Evolutionary conservation across 805 yeast species (phyloP).

Genomic region (Wickerhamia fluorescens): DNA sequence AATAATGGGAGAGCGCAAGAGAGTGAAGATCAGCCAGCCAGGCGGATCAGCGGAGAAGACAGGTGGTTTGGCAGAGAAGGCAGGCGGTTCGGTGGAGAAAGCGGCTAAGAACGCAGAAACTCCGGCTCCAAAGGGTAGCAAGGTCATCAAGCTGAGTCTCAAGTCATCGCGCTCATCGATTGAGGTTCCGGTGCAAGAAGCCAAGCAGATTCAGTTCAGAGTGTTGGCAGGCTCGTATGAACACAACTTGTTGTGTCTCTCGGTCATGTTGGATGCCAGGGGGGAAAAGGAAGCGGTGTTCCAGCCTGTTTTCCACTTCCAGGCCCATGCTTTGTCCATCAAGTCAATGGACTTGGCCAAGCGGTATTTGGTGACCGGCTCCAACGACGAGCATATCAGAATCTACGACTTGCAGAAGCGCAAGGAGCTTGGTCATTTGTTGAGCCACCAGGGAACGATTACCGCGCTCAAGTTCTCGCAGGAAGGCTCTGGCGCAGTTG

Average conservation of each 20-base stretch:
- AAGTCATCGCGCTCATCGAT: conserved; percentile 1
- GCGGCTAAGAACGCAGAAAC: no score
- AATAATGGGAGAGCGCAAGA: no score
- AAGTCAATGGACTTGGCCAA: conserved; percentile 77
- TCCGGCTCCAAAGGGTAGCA: no score
- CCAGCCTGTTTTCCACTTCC: conserved; percentile 92
- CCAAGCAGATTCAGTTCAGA: conserved; percentile 44
- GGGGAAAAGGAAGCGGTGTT: conserved; percentile 52
- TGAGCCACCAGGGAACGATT: conserved; percentile 86
- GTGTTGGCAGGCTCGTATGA: conserved; percentile 94
- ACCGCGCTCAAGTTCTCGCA: conserved; percentile 67
- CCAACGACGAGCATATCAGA: conserved; percentile 92
- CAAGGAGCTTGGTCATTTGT: conserved; percentile 83
- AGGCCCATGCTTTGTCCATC: conserved; percentile 87
- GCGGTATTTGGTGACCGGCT: conserved; percentile 85
- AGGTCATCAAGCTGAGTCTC: conserved; percentile 1
- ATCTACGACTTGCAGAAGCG: conserved; percentile 91
- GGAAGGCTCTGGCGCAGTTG: conserved; percentile 36
- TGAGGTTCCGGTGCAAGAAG: conserved; percentile 2
- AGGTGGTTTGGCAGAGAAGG: no score
- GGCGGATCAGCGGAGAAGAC: no score
- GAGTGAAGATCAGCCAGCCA: no score
- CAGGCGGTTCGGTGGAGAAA: no score
- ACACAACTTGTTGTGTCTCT: conserved; percentile 81
- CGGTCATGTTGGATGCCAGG: conserved; percentile 49